Evolutionary conservation across 305 asterid genomes (phyloP).

Genomic region (Ruellia speciosa): DNA sequence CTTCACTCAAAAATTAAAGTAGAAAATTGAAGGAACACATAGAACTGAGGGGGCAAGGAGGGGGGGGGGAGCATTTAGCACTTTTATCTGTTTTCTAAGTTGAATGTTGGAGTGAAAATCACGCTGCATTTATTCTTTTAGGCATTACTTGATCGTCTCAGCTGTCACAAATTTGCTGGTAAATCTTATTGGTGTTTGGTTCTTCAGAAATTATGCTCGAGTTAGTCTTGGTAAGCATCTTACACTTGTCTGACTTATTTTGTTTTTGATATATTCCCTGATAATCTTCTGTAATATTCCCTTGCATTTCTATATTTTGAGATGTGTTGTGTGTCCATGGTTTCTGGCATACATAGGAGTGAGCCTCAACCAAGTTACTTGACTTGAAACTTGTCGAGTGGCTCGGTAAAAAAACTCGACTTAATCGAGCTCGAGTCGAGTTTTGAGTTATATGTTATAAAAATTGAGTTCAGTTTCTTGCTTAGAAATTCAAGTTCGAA

Average conservation of each 20-base stretch:
- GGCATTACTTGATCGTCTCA: slow-evolving; percentile 96
- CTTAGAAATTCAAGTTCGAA: too few species aligned
- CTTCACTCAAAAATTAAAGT: background rate
- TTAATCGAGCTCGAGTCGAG: too few species aligned
- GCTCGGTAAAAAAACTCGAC: too few species aligned
- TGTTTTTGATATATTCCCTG: background rate
- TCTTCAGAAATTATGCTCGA: slow-evolving; percentile 95
- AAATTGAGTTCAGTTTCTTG: too few species aligned
- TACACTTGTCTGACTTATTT: slow-evolving; percentile 16
- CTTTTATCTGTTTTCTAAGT: background rate
- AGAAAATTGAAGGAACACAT: background rate
- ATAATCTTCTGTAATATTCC: background rate
- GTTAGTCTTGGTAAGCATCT: slow-evolving; percentile 65
- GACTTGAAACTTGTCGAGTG: too few species aligned
- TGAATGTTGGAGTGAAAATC: background rate
- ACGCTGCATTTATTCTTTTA: slow-evolving; percentile 22
- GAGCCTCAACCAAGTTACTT: too few species aligned
- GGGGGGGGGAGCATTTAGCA: background rate
- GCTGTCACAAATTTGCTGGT: slow-evolving; percentile 93
- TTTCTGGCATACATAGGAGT: background rate
- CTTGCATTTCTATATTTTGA: background rate
- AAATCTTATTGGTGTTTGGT: slow-evolving; percentile 97
- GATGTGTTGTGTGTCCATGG: slow-evolving; percentile 9
- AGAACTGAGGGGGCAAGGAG: background rate
- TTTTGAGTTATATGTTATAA: too few species aligned